These are phyloP conservation scores for Solanum okadae DNA, from an alignment of 257 asterid genomes.

Conservation along the genomic window DNA sequence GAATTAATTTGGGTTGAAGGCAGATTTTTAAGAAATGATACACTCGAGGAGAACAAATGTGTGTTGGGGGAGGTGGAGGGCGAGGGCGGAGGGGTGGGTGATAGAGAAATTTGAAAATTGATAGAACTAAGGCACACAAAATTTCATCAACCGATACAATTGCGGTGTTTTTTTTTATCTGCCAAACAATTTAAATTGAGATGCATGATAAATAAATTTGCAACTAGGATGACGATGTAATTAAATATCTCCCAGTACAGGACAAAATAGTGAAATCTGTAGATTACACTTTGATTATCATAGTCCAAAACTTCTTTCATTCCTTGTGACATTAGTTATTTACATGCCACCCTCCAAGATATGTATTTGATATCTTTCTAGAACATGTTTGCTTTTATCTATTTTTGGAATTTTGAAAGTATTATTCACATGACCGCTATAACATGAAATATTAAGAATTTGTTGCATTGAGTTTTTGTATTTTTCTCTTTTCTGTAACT, in stretches of 20 bases:
- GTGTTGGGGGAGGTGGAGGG: too few relatives aligned
- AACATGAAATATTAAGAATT: not conserved
- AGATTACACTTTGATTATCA: not conserved
- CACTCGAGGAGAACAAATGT: too few relatives aligned
- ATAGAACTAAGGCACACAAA: too few relatives aligned
- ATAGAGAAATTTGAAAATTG: too few relatives aligned
- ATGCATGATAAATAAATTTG: not conserved
- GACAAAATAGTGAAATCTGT: not conserved
- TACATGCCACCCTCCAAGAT: not conserved
- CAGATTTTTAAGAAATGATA: too few relatives aligned
- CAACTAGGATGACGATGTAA: not conserved
- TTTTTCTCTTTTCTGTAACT: too few relatives aligned
- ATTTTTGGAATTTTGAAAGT: not conserved
- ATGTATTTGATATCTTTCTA: not conserved
- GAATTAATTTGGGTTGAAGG: too few relatives aligned
- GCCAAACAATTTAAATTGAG: not conserved
- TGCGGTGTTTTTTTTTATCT: not conserved
- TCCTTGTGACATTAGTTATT: not conserved
- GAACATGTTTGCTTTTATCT: not conserved
- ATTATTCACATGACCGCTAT: not conserved
- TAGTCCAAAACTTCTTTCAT: not conserved
- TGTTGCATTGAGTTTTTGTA: too few relatives aligned
- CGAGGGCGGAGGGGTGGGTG: too few relatives aligned
- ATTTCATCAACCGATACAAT: too few relatives aligned
- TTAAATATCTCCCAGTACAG: not conserved